Evolutionary conservation across 2,329 filamentous ascomycete species (phyloP).

Genomic region (Herpomyces periplanetae): DNA sequence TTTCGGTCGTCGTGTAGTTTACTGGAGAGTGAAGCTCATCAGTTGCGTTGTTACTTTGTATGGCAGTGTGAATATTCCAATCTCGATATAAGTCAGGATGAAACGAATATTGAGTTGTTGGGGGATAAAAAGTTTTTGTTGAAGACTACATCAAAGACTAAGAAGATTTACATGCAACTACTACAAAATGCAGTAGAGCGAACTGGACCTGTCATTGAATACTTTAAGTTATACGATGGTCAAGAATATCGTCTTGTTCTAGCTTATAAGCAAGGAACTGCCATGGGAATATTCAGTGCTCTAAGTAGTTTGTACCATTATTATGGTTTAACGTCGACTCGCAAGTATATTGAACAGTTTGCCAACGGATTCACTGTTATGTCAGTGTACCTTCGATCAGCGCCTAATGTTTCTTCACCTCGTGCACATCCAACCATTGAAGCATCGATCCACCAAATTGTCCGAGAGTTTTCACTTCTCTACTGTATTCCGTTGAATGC

Average conservation of each 20-base stretch:
- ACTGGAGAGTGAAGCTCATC: conserved; percentile 30
- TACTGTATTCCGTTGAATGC: conserved; percentile 96
- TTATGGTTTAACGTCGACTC: conserved; percentile 75
- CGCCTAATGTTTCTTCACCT: conserved; percentile 16
- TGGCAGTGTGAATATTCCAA: conserved; percentile 78
- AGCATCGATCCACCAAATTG: conserved; percentile 86
- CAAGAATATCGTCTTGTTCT: conserved; percentile 77
- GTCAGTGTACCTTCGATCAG: conserved; percentile 41
- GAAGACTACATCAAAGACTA: conserved; percentile 83
- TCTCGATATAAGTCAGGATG: conserved; percentile 43
- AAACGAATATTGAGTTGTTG: conserved; percentile 77
- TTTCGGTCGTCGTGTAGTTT: conserved; percentile 65
- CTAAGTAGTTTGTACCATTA: conserved; percentile 91
- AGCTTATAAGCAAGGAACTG: conserved; percentile 71
- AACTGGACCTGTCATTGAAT: conserved; percentile 80
- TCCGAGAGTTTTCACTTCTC: conserved; percentile 80
- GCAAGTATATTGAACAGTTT: conserved; percentile 96
- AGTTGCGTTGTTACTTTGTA: conserved; percentile 87
- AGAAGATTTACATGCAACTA: conserved; percentile 74
- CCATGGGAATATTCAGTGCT: conserved; percentile 69
- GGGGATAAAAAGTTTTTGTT: conserved; percentile 90
- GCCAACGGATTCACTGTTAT: conserved; percentile 92
- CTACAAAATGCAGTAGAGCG: conserved; percentile 47
- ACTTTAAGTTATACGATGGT: conserved; percentile 70
- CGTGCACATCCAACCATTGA: conserved; percentile 37